These are phyloP conservation scores for Stentor coeruleus DNA, from an alignment of 73 alveolate genomes.

Conservation along the genomic window DNA sequence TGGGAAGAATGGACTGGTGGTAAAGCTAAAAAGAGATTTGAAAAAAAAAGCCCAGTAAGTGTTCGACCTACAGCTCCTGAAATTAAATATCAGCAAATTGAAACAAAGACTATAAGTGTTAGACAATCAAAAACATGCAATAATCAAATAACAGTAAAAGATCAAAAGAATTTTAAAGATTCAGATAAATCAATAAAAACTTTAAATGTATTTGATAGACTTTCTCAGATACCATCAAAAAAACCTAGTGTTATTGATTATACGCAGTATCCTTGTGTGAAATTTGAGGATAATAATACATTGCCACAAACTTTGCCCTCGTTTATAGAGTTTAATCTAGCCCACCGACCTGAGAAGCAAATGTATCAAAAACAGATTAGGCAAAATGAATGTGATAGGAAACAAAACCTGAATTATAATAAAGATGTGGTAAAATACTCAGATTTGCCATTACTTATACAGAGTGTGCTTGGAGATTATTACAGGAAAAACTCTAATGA, in stretches of 20 bases:
- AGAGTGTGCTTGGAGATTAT: neutral
- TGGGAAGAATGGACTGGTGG: conserved; percentile 30
- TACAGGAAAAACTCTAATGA: neutral
- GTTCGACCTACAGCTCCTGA: neutral
- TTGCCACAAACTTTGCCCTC: neutral
- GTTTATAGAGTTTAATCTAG: neutral
- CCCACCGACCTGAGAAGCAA: too few species aligned
- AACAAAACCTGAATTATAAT: too few species aligned
- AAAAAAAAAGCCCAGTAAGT: neutral
- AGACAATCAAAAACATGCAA: neutral
- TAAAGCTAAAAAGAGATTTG: neutral
- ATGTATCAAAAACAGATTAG: too few species aligned
- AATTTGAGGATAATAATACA: neutral
- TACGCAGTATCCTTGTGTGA: neutral
- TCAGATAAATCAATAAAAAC: neutral
- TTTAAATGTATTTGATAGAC: conserved; percentile 15
- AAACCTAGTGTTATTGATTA: neutral
- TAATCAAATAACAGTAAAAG: too few species aligned
- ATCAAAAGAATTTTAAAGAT: too few species aligned
- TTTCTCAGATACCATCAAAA: neutral
- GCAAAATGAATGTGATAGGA: too few species aligned
- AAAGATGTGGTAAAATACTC: neutral
- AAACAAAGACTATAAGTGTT: neutral
- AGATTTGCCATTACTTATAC: neutral
- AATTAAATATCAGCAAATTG: too few species aligned